Base-by-base conservation (phyloP, 345 rosid genomes). In the Gossypium herbaceum region DNA sequence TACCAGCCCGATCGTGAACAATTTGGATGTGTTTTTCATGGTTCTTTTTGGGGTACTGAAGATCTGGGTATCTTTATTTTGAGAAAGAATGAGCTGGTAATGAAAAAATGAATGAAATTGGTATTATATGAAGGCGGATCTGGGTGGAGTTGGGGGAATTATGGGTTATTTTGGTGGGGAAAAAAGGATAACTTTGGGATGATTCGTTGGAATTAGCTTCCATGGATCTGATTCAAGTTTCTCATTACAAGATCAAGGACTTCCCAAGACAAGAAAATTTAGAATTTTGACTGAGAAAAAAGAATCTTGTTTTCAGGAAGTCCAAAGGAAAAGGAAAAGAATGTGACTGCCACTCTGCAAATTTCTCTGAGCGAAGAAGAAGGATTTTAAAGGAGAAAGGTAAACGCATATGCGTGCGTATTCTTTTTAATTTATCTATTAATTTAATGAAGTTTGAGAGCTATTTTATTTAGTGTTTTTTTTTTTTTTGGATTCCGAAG, bases 1-100 rank as follows among this genome's bases (percentile, higher is more conserved):
- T 7, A 96, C 94, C 7, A 96, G 87, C 19, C 98, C 97, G 76
- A 96, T 73, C 75, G 99, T 92, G 90, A 92, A 92, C 0, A 93
- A 70, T 78, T 82, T 82, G 50, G 88, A 81, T 9, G 83, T 67
- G 79, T 77, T 78, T 81, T 86, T 88, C 93, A 87, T 88, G 73
- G 45, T 19, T 44, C 9, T 25, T 59, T 24, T 51, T 4, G 25
- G 59, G 47, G 10, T 54, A 66, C 54, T 44, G 51, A 59, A 25
- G 55, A 77, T 68, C 51, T 55, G 61, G 70, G 74, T 76, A 27
- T 7, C 22, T 29, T 25, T 24, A 24, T 25, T 68, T 76, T 48
- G 47, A 50, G 11, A 13, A 2, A 52, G 64, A n/a, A 57, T 29
- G 66, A 24, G 69, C 6, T 8, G 58, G 73, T n/a, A 27, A 27